A percentile compares a stretch with the other conserved stretches of the same genome.
phyloP scores from a whole-genome alignment of 2,329 filamentous ascomycete species.

The Botrytis sinoallii region DNA sequence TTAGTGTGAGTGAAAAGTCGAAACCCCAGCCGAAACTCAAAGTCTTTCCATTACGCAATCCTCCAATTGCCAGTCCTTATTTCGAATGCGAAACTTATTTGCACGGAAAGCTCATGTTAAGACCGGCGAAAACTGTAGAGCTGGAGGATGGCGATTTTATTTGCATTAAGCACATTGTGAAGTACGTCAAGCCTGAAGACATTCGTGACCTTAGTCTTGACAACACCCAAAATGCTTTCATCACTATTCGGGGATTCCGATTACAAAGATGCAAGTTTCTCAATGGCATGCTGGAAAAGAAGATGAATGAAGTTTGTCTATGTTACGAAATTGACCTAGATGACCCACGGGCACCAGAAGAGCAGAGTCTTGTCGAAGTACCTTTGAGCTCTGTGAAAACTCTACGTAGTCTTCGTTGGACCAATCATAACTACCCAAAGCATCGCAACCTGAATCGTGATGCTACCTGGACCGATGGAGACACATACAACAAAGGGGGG shows the following conservation, averaged over 20 bases:
- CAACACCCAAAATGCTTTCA: conserved; percentile 32
- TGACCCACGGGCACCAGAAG: conserved; percentile 36
- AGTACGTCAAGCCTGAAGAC: neutral
- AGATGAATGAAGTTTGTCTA: conserved; percentile 47
- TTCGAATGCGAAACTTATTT: conserved; percentile 42
- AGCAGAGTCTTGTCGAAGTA: conserved; percentile 46
- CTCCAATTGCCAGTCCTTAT: conserved; percentile 28
- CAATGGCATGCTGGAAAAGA: conserved; percentile 39
- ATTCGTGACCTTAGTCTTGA: conserved; percentile 38
- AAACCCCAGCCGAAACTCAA: neutral
- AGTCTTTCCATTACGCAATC: conserved; percentile 30
- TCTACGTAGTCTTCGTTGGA: conserved; percentile 48
- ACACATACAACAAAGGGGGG: conserved; percentile 33
- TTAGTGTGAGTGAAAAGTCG: conserved; percentile 19
- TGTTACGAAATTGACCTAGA: conserved; percentile 40
- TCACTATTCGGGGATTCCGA: conserved; percentile 43
- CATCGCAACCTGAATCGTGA: conserved; percentile 34
- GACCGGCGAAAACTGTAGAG: conserved; percentile 31
- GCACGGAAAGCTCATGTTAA: conserved; percentile 38
- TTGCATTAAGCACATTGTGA: conserved; percentile 35
- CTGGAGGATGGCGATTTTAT: conserved; percentile 39
- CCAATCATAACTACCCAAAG: conserved; percentile 51
- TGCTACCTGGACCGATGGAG: neutral
- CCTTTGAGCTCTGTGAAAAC: conserved; percentile 39
- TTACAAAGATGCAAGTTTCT: conserved; percentile 40